A percentile compares a stretch with the other conserved stretches of the same genome.
These are phyloP conservation scores for Beauveria rudraprayagi DNA, from an alignment of 2,329 filamentous ascomycete genomes.

Conservation along the genomic window DNA sequence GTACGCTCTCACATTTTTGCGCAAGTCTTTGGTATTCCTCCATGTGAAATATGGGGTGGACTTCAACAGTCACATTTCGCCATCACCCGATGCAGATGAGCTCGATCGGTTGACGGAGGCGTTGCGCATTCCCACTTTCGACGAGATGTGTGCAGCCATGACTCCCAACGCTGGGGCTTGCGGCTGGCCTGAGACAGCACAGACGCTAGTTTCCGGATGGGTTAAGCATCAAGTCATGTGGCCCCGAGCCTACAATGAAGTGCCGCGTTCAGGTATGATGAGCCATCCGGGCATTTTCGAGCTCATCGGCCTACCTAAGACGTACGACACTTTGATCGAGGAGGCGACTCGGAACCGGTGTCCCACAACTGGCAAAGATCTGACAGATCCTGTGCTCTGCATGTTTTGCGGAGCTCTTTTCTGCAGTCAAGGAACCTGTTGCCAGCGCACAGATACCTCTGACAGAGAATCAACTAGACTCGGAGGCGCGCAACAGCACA, in stretches of 20 bases:
- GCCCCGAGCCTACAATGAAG: slow-evolving; percentile 22
- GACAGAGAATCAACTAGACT: slow-evolving; percentile 41
- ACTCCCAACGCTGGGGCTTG: slow-evolving; percentile 35
- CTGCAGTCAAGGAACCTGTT: slow-evolving; percentile 90
- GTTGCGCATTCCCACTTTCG: slow-evolving; percentile 68
- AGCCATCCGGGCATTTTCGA: slow-evolving; percentile 91
- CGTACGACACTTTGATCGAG: slow-evolving; percentile 87
- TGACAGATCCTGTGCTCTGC: slow-evolving; percentile 85
- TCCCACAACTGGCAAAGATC: slow-evolving; percentile 82
- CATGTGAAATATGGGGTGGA: slow-evolving; percentile 85
- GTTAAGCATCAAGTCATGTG: slow-evolving; percentile 53
- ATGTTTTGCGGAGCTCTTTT: slow-evolving; percentile 96
- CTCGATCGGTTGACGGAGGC: slow-evolving; percentile 71
- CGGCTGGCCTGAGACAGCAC: slow-evolving; percentile 41
- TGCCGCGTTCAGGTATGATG: slow-evolving; percentile 38
- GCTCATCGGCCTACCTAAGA: slow-evolving; percentile 82
- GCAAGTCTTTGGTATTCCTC: slow-evolving; percentile 76
- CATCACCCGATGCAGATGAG: slow-evolving; percentile 62
- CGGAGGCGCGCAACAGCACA: slow-evolving; percentile 86
- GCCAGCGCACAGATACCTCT: slow-evolving; percentile 55
- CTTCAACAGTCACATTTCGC: slow-evolving; percentile 63
- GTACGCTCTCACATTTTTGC: slow-evolving; percentile 84
- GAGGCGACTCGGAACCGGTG: slow-evolving; percentile 79
- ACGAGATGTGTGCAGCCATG: slow-evolving; percentile 64
- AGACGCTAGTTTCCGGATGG: slow-evolving; percentile 57